Evolutionary conservation across 805 yeast species (phyloP).

Genomic region (Candida ovalis): DNA sequence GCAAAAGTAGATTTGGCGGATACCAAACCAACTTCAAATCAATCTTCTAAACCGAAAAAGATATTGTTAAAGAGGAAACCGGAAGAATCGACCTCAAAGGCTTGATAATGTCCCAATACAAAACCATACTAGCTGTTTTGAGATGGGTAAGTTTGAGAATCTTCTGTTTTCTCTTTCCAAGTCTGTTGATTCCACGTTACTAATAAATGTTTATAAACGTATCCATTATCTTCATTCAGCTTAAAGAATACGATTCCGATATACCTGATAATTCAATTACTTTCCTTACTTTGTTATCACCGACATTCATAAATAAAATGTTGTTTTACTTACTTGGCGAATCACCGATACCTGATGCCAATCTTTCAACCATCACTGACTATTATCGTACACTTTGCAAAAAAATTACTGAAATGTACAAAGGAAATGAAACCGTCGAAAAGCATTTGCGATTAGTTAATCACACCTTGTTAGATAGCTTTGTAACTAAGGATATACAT

Average conservation of each 20-base stretch:
- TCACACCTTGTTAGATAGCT: constrained; percentile 8
- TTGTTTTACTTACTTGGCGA: constrained; percentile 18
- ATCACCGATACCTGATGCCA: constrained; percentile 10
- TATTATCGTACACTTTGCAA: constrained; percentile 10
- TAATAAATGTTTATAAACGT: constrained; percentile 1
- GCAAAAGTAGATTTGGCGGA: not conserved
- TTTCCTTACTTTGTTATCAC: constrained; percentile 11
- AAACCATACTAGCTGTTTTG: constrained; percentile 18
- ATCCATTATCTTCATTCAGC: constrained; percentile 3
- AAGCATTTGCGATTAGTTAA: constrained; percentile 10
- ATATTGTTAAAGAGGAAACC: not conserved
- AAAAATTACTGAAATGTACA: constrained; percentile 9
- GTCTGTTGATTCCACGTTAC: not conserved
- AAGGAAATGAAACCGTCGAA: constrained; percentile 16
- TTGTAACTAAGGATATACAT: constrained; percentile 3
- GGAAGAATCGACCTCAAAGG: not conserved
- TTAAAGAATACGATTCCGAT: constrained; percentile 21
- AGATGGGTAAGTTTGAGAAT: constrained; percentile 25
- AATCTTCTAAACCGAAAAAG: not conserved
- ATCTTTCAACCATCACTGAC: not conserved
- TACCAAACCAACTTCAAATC: not conserved
- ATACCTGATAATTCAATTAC: constrained; percentile 8
- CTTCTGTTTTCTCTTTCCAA: not conserved
- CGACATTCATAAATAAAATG: constrained; percentile 15
- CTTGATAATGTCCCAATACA: constrained; percentile 6